Evolutionary conservation across 1,139 yeast genomes (phyloP), one percentile per base, ranked within the genome.

Genomic region (Sugiyamaella paludigena): DNA sequence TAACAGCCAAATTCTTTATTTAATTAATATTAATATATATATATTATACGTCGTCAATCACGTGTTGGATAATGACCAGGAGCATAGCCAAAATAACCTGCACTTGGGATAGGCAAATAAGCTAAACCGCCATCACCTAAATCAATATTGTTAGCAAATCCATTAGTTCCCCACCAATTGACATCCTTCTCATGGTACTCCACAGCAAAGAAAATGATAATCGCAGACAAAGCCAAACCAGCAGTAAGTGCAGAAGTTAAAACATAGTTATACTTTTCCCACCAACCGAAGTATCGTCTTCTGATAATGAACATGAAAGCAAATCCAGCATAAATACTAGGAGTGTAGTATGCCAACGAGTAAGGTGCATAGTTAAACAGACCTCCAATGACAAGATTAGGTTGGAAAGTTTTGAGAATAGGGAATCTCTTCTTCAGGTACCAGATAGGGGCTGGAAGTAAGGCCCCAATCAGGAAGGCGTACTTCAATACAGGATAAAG

Each of bases 181-280:
- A 80, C 40, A 7, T 61, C 58, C 36, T 71, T 68, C 5, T 72
- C 72, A 41, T 57, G 56, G 54, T 73, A 78, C 57, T 77, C 80
- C 3, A 80, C 79, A 0, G 81, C 73, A 59, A 81, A 78, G 66
- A 81, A 74, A 33, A 80, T 79, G 43, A 81, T 64, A 16, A 80
- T 64, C 0, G 82, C 78, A 53, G 79, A 68, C 49, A 79, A 75
- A 0, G 85, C 85, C 34, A 80, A 76, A 24, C 86, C 87, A 1
- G 86, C 81, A 7, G 76, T 68, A 40, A 81, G 64, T 2, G 80
- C 85, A 52, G 80, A 74, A 13, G 83, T 73, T 33, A 82, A 66
- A 9, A 83, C 75, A 61, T 82, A 83, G 59, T 79, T 81, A 66
- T 81, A 83, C 63, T 78, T 80, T 52, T 78, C 81, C 83, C 84